Base-by-base conservation (phyloP, 129 eudicot species). In the Escallonia rubra region DNA sequence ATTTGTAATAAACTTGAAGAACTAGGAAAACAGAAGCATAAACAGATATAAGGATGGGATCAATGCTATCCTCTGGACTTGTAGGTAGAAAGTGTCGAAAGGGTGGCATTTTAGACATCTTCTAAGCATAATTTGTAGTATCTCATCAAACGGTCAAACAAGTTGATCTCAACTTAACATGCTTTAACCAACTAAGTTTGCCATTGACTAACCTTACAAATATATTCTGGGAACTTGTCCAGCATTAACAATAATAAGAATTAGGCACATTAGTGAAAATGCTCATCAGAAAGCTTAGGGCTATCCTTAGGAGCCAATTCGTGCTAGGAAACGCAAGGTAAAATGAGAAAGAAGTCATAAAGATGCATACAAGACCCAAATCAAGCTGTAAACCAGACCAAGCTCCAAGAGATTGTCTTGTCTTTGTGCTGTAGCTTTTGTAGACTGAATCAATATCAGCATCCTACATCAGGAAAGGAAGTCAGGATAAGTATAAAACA, bases 381-480 rank as follows among this genome's bases (percentile, higher is more conserved):
- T 92, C 98, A 78, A 78, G 86, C 78, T 86, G 82, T 53, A 78
- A 81, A 48, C 86, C 86, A 75, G 91, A 86, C 98, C 98, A 92
- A 58, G 98, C 95, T 68, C 86, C 96, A 79, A 92, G 98, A 70
- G 98, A 88, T 44, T 70, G 81, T 80, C 96, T 83, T 57, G 96
- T 88, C 65, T 59, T 86, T 60, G 81, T 55, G 57, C 87, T 92
- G 78, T 86, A 92, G 80, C 78, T 77, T 82, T 83, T 92, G 86
- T 83, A 92, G 13, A 72, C 79, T 15, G 87, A 67, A 65, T 76
- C 76, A 79, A 88, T 84, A 65, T 92, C 96, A 4, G 79, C 86
- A 58, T 83, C 98, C 98, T 92, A 72, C 82, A 77, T 55, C 64
- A 75, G 6, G 10, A 67, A 23, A 42, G 64, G 0, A 41, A 2